Conservation (phyloP, 1,139 yeast genomes). For the Kodamaea plutei region DNA sequence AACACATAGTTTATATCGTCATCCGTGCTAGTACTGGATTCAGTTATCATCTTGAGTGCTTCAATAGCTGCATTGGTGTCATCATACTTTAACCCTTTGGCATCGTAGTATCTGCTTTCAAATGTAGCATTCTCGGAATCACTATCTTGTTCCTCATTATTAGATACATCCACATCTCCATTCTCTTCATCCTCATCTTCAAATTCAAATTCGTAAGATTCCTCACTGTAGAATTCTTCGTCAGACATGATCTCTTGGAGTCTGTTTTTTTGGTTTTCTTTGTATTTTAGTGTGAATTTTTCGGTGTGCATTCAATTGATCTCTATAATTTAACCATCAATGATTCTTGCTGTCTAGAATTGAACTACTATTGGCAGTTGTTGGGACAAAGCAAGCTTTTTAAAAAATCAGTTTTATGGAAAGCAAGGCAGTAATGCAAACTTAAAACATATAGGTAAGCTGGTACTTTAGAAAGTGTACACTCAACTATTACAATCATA, state of each 20-base stretch:
- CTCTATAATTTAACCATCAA: too few species aligned
- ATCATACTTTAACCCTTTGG: slow-evolving; percentile 62
- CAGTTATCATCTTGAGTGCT: slow-evolving; percentile 12
- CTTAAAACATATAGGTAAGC: too few species aligned
- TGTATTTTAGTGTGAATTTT: too few species aligned
- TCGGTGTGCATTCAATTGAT: too few species aligned
- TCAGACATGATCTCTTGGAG: slow-evolving; percentile 47
- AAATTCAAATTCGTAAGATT: slow-evolving; percentile 64
- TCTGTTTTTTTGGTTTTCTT: too few species aligned
- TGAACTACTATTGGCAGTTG: too few species aligned
- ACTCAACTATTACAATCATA: too few species aligned
- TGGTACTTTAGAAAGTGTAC: too few species aligned
- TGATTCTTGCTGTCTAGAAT: too few species aligned
- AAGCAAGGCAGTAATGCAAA: too few species aligned
- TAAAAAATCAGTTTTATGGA: too few species aligned
- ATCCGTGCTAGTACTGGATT: slow-evolving; percentile 10
- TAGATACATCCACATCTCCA: slow-evolving; percentile 22
- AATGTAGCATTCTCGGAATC: slow-evolving; percentile 23
- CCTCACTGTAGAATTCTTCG: slow-evolving; percentile 55
- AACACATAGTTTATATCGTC: slow-evolving; percentile 42
- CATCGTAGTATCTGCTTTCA: slow-evolving; percentile 58
- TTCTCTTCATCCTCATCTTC: slow-evolving; percentile 53
- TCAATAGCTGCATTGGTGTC: slow-evolving; percentile 25
- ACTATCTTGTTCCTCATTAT: slow-evolving; percentile 13
- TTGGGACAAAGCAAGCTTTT: too few species aligned